Evolutionary conservation across 2,329 filamentous ascomycete genomes (phyloP), one percentile per base, ranked within the genome.

Genomic region (Cladophialophora exuberans): DNA sequence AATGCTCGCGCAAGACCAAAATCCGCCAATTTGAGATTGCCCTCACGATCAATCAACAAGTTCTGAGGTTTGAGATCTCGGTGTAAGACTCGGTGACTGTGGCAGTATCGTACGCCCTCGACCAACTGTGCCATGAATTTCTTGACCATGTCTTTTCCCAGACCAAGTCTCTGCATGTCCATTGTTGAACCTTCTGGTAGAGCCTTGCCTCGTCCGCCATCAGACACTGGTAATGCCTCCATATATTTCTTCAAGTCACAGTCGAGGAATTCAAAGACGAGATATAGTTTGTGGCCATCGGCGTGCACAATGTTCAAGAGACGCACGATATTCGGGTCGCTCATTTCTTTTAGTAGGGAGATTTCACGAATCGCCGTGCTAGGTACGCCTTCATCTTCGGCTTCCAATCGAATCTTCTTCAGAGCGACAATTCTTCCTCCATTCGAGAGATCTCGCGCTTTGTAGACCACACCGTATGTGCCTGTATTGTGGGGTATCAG

Each of bases 161-260:
- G 78, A 4, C 89, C 89, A 65, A 94, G 77, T 57, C 82, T 79
- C 69, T 82, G 79, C 52, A 89, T 75, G 51, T 83, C 80, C 46
- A 83, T 70, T 18, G 82, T 83, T 41, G 87, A 83, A 44, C 89
- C 89, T 64, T 93, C 89, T 6, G 91, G 91, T 46, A 96, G 78
- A 36, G 90, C 83, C 76, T 92, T 94, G 66, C 90, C 90, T 56
- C 90, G 85, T 35, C 90, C 90, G 64, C 90, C 90, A 67, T 95
- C 89, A 67, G 81, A 87, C 55, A 93, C 85, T 3, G 90, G 90
- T 38, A 96, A 81, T 5, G 90, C 83, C 73, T 96, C 91, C 90
- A 96, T 96, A 74, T 95, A 96, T 73, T 95, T 96, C 79, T 96
- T 96, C 65, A 96, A 79, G 67, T 96, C 91, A 54, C 93, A 81